Conservation (phyloP, 75 land plant genomes). For the Pinus albicaulis region DNA sequence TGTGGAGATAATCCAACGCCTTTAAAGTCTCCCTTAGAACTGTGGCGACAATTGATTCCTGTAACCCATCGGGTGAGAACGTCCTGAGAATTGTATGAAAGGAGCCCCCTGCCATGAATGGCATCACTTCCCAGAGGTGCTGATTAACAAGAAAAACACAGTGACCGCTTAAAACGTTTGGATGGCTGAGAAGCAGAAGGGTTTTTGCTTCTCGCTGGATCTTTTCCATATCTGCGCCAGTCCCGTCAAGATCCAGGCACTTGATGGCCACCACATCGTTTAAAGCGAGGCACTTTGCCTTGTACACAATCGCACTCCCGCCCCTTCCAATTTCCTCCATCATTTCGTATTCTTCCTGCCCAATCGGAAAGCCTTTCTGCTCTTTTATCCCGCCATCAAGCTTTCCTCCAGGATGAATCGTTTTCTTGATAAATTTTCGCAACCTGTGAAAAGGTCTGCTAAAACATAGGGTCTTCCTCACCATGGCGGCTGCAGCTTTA, state of each 20-base stretch:
- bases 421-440: too few relatives aligned
- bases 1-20: constrained; percentile 60
- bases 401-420: too few relatives aligned
- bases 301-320: constrained; percentile 72
- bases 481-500: too few relatives aligned
- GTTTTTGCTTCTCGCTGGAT: constrained; percentile 63
- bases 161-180: constrained; percentile 80
- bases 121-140: too few relatives aligned
- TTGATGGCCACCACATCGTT: constrained; percentile 27
- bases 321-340: constrained; percentile 72
- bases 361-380: too few relatives aligned
- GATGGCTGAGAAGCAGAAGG: constrained; percentile 74
- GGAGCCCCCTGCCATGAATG: too few relatives aligned
- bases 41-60: too few relatives aligned
- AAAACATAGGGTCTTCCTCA: too few relatives aligned
- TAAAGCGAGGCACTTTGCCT: background rate
- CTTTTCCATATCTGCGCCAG: constrained; percentile 43
- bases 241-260: constrained; percentile 60
- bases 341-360: constrained; percentile 34
- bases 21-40: constrained; percentile 5
- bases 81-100: too few relatives aligned
- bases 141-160: constrained; percentile 72
- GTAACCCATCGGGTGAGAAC: too few relatives aligned
- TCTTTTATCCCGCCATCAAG: too few relatives aligned
- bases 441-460: too few relatives aligned